Evolutionary conservation across 768 basidiomycete species (phyloP), one percentile per base, ranked within the genome.

Genomic region (Amanita exitialis): DNA sequence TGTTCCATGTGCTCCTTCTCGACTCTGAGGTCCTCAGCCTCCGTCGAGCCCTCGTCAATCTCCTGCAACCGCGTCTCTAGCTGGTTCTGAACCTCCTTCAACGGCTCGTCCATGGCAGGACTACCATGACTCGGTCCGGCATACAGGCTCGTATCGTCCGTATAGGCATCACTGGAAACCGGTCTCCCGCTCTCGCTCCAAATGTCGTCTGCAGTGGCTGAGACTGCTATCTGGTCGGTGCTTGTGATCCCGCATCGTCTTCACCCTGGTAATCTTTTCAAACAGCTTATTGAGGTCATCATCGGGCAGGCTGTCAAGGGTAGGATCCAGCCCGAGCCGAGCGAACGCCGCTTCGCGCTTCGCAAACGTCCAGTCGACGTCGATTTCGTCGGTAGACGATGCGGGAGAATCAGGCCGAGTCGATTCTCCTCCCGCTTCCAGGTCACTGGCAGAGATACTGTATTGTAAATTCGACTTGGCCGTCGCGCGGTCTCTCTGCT

Each of bases 361-460:
- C 5, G 96, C 96, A 64, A 83, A 98, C n/a, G 82, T 88, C 96
- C 96, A 99, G 64, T 99, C 96, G 39, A 92, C 86, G 56, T 90
- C 86, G 23, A 79, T 73, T 49, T 78, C 83, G 20, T 78, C 78
- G 3, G 78, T 78, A 1, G 85, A 86, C 10, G 82, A 82, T 1
- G 76, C 70, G 3, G 87, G 85, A 5, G 90, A 90, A 39, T 83
- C 83, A 2, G 91, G 89, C n/a, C 88, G 80, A 7, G 86, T 80
- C 18, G 76, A 73, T 50, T 69, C 71, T 13, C 69, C 76, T 4
- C 56, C 65, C 3, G 66, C 73, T 45, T 83, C 85, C 5, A 88
- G 60, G 53, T 91, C 90, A 6, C 69, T 73, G 37, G 83, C 84
- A 35, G 83, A 76, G 21, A 82, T 63, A 55, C 78, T 83, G 57